These are phyloP conservation scores for Thelonectria olida DNA, from an alignment of 2,329 filamentous ascomycete genomes.

Conservation along the genomic window DNA sequence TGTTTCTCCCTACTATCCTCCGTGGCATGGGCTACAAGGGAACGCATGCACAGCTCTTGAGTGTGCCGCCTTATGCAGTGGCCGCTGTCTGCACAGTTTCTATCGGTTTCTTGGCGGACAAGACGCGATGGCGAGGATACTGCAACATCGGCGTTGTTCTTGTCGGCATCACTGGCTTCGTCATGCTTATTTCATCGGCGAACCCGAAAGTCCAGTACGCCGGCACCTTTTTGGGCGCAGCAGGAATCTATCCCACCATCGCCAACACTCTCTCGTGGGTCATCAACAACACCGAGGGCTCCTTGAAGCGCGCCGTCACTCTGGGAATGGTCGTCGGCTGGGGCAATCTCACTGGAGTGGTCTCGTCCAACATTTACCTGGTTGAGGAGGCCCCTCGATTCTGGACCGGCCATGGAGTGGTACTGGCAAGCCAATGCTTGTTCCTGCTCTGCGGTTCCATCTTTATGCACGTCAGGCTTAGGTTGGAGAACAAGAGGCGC, in stretches of 20 bases:
- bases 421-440: constrained; percentile 70
- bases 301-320: constrained; percentile 73
- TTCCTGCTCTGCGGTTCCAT: constrained; percentile 72
- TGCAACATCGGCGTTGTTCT: constrained; percentile 72
- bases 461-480: constrained; percentile 66
- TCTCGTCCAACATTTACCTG: constrained; percentile 69
- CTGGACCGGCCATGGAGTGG: constrained; percentile 65
- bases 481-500: constrained; percentile 68
- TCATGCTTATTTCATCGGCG: constrained; percentile 68
- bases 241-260: constrained; percentile 77
- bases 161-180: constrained; percentile 72
- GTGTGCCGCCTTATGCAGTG: constrained; percentile 66
- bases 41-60: constrained; percentile 63
- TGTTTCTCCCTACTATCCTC: constrained; percentile 69
- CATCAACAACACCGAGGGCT: constrained; percentile 72
- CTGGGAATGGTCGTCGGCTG: constrained; percentile 80
- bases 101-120: constrained; percentile 72
- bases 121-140: constrained; percentile 68
- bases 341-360: constrained; percentile 80
- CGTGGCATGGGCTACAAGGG: constrained; percentile 41
- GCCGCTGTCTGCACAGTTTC: constrained; percentile 70
- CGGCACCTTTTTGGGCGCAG: constrained; percentile 73
- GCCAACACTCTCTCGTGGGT: constrained; percentile 77
- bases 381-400: constrained; percentile 41
- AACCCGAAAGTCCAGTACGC: constrained; percentile 70